These are phyloP conservation scores for Fusarium pininemorale DNA, from an alignment of 2,329 filamentous ascomycete genomes.

Conservation along the genomic window DNA sequence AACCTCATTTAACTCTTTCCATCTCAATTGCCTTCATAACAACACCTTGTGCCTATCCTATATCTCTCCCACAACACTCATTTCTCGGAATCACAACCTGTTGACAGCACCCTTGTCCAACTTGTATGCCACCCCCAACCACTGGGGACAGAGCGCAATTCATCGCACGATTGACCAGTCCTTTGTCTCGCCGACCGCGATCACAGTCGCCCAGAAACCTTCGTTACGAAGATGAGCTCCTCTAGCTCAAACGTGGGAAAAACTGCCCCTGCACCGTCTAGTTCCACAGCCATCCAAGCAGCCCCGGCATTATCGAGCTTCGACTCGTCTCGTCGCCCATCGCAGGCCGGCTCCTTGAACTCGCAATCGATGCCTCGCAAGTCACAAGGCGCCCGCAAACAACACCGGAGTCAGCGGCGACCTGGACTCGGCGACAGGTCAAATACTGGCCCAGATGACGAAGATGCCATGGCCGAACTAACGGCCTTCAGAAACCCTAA, in stretches of 20 bases:
- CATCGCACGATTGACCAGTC: constrained; percentile 16
- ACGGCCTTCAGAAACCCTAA: constrained; percentile 65
- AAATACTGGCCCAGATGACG: constrained; percentile 66
- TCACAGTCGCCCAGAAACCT: background rate
- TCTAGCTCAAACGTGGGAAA: constrained; percentile 56
- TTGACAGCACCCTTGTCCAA: background rate
- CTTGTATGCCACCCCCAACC: background rate
- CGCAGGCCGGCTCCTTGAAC: constrained; percentile 46
- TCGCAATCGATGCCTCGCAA: constrained; percentile 69
- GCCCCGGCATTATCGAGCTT: constrained; percentile 57
- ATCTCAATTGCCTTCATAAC: constrained; percentile 9
- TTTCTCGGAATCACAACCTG: background rate
- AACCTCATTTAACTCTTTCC: constrained; percentile 22
- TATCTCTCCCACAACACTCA: background rate
- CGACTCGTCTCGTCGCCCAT: constrained; percentile 61
- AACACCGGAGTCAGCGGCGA: constrained; percentile 83
- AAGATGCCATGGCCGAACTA: constrained; percentile 88
- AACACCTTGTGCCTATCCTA: constrained; percentile 6
- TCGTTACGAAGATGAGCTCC: constrained; percentile 47
- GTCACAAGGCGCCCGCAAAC: constrained; percentile 78
- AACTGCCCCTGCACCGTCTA: constrained; percentile 57
- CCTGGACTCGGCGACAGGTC: constrained; percentile 60
- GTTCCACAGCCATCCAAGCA: constrained; percentile 52
- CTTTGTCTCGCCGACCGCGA: constrained; percentile 1
- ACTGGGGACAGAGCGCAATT: background rate